These are phyloP conservation scores for Alternaria gansuensis DNA, from an alignment of 2,329 filamentous ascomycete species.

Conservation along the genomic window DNA sequence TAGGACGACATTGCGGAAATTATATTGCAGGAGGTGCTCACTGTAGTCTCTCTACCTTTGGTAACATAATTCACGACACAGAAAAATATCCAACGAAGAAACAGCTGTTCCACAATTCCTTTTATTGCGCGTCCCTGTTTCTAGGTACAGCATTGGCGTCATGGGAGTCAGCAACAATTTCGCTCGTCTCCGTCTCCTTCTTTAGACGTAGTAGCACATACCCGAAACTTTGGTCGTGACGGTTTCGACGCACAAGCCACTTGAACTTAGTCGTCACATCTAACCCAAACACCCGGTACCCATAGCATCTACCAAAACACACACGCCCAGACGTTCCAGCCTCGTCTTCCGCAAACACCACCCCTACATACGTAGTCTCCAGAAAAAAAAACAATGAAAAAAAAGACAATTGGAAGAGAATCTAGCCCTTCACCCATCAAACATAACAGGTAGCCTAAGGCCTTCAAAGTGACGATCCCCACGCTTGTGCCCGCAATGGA, in stretches of 20 bases:
- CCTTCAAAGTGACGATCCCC: neutral
- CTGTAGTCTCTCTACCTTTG: neutral
- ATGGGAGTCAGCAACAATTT: neutral
- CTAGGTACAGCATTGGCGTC: neutral
- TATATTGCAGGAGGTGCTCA: neutral
- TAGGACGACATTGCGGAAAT: neutral
- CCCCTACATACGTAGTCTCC: neutral
- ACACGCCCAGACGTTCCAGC: neutral
- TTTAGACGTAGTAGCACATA: neutral
- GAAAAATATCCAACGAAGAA: neutral
- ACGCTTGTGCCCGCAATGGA: neutral
- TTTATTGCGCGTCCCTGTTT: neutral
- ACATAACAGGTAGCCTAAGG: neutral
- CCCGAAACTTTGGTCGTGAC: neutral
- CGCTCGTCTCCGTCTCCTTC: neutral
- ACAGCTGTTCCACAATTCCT: neutral
- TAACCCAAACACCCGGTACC: neutral
- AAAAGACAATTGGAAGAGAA: neutral
- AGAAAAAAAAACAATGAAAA: neutral
- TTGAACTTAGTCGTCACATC: neutral
- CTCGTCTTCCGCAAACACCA: neutral
- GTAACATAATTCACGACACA: neutral
- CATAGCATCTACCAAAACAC: neutral
- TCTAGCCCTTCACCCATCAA: neutral
- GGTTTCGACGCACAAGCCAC: too few relatives aligned